Percentiles rank a stretch among this genome's conserved stretches.
Conservation (phyloP, 129 eudicot genomes). For the Cynara cardunculus region DNA sequence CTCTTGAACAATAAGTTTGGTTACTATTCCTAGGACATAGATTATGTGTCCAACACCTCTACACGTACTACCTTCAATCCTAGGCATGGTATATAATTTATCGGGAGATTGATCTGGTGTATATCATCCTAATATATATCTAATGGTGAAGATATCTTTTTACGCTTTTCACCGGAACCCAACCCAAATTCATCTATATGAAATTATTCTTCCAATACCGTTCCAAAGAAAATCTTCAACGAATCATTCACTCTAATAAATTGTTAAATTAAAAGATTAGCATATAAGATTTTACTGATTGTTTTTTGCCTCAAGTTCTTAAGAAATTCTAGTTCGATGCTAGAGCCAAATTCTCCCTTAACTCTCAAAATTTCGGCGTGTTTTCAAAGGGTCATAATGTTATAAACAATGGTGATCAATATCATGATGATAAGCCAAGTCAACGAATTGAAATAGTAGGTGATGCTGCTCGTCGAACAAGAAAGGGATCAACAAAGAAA, state of each 20-base stretch:
- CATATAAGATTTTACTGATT: neutral
- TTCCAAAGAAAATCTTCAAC: neutral
- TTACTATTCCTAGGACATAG: neutral
- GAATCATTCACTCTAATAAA: neutral
- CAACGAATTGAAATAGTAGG: neutral
- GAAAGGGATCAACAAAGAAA: neutral
- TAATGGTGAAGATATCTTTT: too few relatives aligned
- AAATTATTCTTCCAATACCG: neutral
- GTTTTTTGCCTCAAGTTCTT: too few relatives aligned
- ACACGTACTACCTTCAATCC: neutral
- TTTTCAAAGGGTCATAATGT: neutral
- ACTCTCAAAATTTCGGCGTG: neutral
- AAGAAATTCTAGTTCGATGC: neutral
- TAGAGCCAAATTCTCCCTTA: neutral
- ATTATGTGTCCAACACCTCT: neutral
- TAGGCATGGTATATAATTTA: too few relatives aligned
- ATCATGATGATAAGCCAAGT: neutral
- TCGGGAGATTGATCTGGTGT: too few relatives aligned
- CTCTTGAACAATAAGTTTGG: neutral
- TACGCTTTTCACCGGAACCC: too few relatives aligned
- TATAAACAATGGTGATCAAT: neutral
- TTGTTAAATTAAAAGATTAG: neutral
- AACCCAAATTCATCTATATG: too few relatives aligned
- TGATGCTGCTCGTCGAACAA: neutral
- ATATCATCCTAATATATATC: too few relatives aligned